Conservation (phyloP, 75 land plant genomes). For the Adiantum capillusveneris region DNA sequence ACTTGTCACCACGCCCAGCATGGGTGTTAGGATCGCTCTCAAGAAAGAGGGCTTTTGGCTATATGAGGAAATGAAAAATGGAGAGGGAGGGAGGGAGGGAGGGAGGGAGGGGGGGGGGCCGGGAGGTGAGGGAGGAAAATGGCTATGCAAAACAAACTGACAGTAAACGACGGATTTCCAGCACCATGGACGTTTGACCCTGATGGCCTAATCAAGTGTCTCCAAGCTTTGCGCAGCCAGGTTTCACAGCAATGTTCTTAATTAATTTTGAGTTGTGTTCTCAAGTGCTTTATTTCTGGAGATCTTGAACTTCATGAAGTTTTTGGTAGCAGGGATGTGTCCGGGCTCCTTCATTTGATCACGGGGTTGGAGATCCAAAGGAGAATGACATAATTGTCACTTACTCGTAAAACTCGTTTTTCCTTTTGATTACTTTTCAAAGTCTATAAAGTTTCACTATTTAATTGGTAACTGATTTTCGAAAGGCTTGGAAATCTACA, state of each 20-base stretch:
- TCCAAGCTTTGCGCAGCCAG: constrained; percentile 26
- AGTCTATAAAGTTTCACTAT: no score
- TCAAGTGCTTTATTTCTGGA: no score
- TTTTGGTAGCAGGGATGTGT: constrained; percentile 54
- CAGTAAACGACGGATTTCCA: constrained; percentile 20
- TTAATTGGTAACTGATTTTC: no score
- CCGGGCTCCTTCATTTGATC: constrained; percentile 95
- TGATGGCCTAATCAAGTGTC: constrained; percentile 40
- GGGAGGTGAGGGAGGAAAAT: background rate
- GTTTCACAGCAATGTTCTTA: background rate
- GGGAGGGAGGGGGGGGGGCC: no score
- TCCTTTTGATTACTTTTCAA: no score
- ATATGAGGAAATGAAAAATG: no score
- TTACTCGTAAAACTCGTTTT: constrained; percentile 56
- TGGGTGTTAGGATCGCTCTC: no score
- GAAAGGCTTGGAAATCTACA: no score
- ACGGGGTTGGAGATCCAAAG: constrained; percentile 96
- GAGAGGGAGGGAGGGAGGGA: no score
- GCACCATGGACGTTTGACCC: constrained; percentile 99
- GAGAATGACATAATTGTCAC: constrained; percentile 82
- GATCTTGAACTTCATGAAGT: background rate
- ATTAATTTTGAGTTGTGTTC: background rate
- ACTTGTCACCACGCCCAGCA: no score
- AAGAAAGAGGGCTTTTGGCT: no score
- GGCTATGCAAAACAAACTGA: background rate